Percentiles rank a stretch among this genome's conserved stretches.
Conservation (phyloP, 148 eudicot genomes). For the Camellia japonica region DNA sequence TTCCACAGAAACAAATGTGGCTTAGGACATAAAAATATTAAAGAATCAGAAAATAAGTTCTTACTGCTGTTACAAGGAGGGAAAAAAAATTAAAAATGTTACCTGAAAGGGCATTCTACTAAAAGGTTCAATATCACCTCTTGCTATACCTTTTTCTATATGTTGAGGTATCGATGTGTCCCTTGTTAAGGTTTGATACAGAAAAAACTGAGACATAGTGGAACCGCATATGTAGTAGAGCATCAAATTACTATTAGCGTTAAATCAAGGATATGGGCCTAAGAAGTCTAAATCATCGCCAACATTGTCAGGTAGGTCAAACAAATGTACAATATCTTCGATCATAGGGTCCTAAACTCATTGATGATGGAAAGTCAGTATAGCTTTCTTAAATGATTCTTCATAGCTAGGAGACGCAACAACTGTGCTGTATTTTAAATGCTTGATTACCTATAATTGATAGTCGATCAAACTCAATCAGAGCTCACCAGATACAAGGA, state of each 20-base stretch:
- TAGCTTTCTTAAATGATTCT: constrained; percentile 82
- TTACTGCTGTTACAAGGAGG: too few relatives aligned
- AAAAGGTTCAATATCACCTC: constrained; percentile 83
- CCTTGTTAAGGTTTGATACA: constrained; percentile 55
- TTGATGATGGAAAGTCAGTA: constrained; percentile 90
- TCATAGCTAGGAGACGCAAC: constrained; percentile 77
- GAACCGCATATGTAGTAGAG: not conserved
- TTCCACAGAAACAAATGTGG: too few relatives aligned
- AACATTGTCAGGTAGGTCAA: constrained; percentile 36
- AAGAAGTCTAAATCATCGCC: constrained; percentile 70
- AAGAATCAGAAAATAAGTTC: too few relatives aligned
- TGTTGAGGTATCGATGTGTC: constrained; percentile 60
- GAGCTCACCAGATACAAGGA: not conserved
- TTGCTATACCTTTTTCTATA: constrained; percentile 74
- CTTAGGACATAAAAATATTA: too few relatives aligned
- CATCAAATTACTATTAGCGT: constrained; percentile 16
- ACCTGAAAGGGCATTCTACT: constrained; percentile 85
- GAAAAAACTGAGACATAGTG: not conserved
- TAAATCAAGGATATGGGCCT: constrained; percentile 94
- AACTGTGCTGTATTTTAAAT: constrained; percentile 64
- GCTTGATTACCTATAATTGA: constrained; percentile 73
- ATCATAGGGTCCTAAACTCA: constrained; percentile 73
- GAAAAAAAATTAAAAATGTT: not conserved
- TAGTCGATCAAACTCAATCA: not conserved
- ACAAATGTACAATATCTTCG: constrained; percentile 74